These are phyloP conservation scores for Leptodontidium sp. DNA, from an alignment of 2,329 filamentous ascomycete species.

Conservation along the genomic window DNA sequence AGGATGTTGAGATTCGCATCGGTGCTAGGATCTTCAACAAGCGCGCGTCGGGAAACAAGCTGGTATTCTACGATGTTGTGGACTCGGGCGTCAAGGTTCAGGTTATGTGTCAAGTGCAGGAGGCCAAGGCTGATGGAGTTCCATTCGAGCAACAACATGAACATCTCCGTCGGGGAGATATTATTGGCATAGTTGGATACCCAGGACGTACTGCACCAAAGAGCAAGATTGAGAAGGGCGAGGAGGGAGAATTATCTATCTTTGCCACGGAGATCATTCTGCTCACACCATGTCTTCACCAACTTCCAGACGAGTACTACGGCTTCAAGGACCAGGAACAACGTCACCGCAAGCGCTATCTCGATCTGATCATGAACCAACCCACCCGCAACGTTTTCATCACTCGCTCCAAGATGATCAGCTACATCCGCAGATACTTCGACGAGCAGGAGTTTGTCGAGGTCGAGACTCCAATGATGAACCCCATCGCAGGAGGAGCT, in stretches of 20 bases:
- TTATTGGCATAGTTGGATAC: conserved; percentile 87
- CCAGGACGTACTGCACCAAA: conserved; percentile 88
- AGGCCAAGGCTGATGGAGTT: conserved; percentile 69
- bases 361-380: conserved; percentile 96
- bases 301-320: conserved; percentile 88
- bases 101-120: conserved; percentile 89
- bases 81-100: conserved; percentile 82
- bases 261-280: conserved; percentile 88
- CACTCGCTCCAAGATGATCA: conserved; percentile 86
- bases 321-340: conserved; percentile 96
- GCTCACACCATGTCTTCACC: conserved; percentile 89
- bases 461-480: conserved; percentile 98
- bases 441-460: conserved; percentile 89
- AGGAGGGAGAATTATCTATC: conserved; percentile 91
- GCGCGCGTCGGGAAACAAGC: conserved; percentile 81
- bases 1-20: conserved; percentile 77
- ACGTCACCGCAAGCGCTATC: conserved; percentile 89
- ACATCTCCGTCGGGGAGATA: conserved; percentile 87
- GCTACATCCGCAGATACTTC: conserved; percentile 87
- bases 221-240: conserved; percentile 79
- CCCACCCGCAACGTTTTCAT: conserved; percentile 82
- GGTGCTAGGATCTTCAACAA: conserved; percentile 91
- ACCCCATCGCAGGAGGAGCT: conserved; percentile 92
- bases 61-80: conserved; percentile 90
- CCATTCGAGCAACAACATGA: conserved; percentile 90